These are phyloP conservation scores for Aureobasidium sp. DNA, from an alignment of 2,329 filamentous ascomycete species.

Conservation along the genomic window DNA sequence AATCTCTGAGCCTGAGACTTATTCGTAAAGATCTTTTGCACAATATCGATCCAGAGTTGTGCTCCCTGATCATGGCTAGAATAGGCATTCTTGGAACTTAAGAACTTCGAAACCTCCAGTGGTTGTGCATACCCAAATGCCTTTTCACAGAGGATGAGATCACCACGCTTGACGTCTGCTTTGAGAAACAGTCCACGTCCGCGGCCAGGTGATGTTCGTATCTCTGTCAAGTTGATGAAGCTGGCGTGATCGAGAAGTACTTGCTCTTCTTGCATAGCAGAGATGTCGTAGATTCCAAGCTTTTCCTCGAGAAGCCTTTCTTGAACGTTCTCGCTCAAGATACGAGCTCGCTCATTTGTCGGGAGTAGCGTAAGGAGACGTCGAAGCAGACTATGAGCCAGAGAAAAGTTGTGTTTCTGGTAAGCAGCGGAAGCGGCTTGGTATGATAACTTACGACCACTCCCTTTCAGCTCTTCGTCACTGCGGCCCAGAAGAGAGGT, in stretches of 20 bases:
- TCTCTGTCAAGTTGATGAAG: background rate
- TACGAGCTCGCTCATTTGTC: background rate
- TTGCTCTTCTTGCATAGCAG: background rate
- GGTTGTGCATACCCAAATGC: background rate
- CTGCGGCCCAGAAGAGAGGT: background rate
- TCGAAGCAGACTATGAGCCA: background rate
- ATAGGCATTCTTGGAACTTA: background rate
- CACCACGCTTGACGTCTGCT: background rate
- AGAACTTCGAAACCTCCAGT: background rate
- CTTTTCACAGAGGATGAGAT: background rate
- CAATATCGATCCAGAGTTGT: background rate
- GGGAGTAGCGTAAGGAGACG: background rate
- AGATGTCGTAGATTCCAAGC: background rate
- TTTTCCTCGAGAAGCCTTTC: background rate
- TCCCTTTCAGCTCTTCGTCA: background rate
- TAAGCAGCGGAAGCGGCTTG: background rate
- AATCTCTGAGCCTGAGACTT: background rate
- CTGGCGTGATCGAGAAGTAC: background rate
- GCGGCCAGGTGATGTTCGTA: background rate
- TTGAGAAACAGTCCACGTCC: background rate
- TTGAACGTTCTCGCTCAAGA: background rate
- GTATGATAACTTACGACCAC: background rate
- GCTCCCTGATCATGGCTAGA: background rate
- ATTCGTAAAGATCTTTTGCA: background rate
- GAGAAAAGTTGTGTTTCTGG: background rate